phyloP scores from a whole-genome alignment of 2,329 filamentous ascomycete species.

The Fusarium fujikuroi region DNA sequence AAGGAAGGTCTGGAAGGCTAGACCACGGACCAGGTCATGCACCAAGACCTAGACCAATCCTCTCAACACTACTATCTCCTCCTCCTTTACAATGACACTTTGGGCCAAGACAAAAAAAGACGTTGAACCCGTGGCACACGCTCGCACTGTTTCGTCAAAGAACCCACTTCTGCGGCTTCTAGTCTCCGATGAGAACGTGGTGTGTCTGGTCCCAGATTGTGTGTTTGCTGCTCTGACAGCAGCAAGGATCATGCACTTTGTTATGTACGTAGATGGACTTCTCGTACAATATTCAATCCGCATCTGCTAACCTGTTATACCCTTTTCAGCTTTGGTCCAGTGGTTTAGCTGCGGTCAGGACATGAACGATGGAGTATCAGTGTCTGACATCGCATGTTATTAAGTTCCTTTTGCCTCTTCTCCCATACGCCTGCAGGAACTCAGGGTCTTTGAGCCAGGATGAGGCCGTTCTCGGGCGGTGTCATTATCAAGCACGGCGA shows the following conservation, averaged over 20 bases:
- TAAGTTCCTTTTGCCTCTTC: slow-evolving; percentile 19
- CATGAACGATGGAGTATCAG: slow-evolving; percentile 24
- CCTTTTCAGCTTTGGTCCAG: slow-evolving; percentile 22
- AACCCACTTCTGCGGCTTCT: slow-evolving; percentile 32
- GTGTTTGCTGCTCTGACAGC: slow-evolving; percentile 7
- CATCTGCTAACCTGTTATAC: slow-evolving; percentile 22
- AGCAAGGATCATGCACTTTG: slow-evolving; percentile 14
- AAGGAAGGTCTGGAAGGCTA: slow-evolving; percentile 16
- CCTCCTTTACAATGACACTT: not conserved
- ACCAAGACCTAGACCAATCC: slow-evolving; percentile 13
- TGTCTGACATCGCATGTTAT: slow-evolving; percentile 32
- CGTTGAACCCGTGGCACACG: slow-evolving; percentile 36
- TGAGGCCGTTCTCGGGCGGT: slow-evolving; percentile 13
- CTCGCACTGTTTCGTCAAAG: slow-evolving; percentile 17
- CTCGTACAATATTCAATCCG: slow-evolving; percentile 17
- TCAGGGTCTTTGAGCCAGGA: slow-evolving; percentile 20
- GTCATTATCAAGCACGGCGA: slow-evolving; percentile 13
- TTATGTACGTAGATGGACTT: slow-evolving; percentile 7
- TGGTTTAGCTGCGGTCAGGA: slow-evolving; percentile 17
- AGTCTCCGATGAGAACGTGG: slow-evolving; percentile 24
- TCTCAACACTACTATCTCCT: slow-evolving; percentile 9
- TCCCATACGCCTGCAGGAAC: slow-evolving; percentile 8
- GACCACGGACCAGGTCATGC: slow-evolving; percentile 18
- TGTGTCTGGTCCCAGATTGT: slow-evolving; percentile 4
- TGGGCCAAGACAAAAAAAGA: slow-evolving; percentile 26